These are phyloP conservation scores for Luffa acutangula DNA, from an alignment of 306 rosid species.

Conservation along the genomic window DNA sequence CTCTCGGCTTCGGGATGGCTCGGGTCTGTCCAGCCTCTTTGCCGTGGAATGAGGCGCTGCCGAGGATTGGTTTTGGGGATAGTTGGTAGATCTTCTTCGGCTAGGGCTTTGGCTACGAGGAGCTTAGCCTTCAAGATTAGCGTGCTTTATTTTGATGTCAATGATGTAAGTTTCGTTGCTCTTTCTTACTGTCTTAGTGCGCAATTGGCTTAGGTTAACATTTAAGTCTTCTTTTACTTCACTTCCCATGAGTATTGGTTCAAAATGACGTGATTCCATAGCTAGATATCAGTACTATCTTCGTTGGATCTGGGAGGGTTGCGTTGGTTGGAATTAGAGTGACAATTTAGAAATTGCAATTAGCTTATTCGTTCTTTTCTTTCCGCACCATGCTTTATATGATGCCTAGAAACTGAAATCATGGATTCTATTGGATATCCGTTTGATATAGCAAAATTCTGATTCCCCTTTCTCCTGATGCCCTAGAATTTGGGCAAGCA, in stretches of 20 bases:
- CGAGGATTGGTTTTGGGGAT: slow-evolving; percentile 92
- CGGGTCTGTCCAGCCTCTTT: slow-evolving; percentile 94
- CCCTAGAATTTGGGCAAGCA: neutral
- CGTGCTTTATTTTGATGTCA: slow-evolving; percentile 80
- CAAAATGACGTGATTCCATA: neutral
- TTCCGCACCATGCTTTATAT: neutral
- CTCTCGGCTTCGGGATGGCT: slow-evolving; percentile 96
- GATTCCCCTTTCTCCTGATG: neutral
- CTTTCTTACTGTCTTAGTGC: neutral
- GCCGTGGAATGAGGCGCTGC: slow-evolving; percentile 96
- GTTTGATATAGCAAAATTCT: neutral
- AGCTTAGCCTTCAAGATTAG: slow-evolving; percentile 96
- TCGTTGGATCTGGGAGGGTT: neutral
- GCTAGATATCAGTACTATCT: neutral
- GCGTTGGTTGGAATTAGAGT: neutral
- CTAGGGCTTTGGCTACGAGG: slow-evolving; percentile 77
- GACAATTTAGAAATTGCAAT: neutral
- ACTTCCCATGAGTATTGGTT: neutral
- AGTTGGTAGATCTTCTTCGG: slow-evolving; percentile 89
- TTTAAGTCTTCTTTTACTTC: neutral
- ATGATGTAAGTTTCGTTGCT: slow-evolving; percentile 32
- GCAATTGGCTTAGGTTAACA: neutral
- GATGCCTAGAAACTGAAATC: neutral
- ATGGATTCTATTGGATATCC: neutral
- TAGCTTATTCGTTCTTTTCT: neutral